Conservation (phyloP, 2,329 filamentous ascomycete genomes). For the Xylariaceae sp. region DNA sequence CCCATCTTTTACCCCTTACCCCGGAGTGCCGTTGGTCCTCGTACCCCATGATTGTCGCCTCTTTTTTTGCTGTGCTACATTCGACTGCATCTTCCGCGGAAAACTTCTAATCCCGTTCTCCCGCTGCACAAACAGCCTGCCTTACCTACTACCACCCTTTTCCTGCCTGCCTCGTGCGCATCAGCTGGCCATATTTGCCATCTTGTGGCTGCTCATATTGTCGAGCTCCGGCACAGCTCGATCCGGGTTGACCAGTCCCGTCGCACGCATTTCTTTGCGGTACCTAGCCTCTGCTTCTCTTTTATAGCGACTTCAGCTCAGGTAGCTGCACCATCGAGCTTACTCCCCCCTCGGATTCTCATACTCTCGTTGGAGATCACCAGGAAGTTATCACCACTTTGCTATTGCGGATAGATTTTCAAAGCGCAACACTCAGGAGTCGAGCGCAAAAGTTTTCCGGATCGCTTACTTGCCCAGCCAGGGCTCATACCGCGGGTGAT, state of each 20-base stretch:
- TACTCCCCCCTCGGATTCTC: background rate
- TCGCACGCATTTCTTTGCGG: background rate
- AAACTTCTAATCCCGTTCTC: background rate
- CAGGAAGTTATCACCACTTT: background rate
- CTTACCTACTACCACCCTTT: background rate
- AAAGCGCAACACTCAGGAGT: conserved; percentile 13
- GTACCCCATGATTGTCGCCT: too few relatives aligned
- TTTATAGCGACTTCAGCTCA: background rate
- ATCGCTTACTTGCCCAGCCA: conserved; percentile 5
- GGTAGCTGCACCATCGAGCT: background rate
- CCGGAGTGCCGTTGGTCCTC: background rate
- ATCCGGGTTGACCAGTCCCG: background rate
- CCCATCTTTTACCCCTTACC: background rate
- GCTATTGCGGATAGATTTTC: background rate
- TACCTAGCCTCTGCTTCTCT: background rate
- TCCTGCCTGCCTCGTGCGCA: background rate
- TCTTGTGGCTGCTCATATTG: background rate
- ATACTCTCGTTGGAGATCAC: background rate
- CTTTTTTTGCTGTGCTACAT: background rate
- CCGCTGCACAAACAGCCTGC: too few relatives aligned
- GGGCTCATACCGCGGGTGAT: conserved; percentile 5
- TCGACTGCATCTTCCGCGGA: background rate
- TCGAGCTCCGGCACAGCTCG: background rate
- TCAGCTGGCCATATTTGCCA: background rate
- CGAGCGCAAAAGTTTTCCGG: conserved; percentile 19